Base-by-base conservation (phyloP, 1,284 basidiomycete genomes). In the Coriolopsis trogii region DNA sequence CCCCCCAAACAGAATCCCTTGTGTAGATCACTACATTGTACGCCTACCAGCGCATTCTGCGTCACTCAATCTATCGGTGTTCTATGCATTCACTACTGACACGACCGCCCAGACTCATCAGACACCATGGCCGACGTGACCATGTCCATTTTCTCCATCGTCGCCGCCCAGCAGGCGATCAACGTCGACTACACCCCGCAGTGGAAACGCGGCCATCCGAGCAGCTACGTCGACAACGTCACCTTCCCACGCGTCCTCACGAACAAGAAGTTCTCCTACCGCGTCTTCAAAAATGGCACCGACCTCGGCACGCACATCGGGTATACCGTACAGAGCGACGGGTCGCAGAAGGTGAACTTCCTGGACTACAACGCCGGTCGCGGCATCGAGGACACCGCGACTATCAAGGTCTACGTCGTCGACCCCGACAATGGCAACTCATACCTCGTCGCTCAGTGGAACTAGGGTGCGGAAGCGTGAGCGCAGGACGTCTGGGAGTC, bases 271-370 rank as follows among this genome's bases (percentile, higher is more conserved):
- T 65, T 58, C 45, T 21, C 24, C 2, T 65, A 60, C 51, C 63
- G 63, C 37, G 49, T 65, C 41, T 30, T 56, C 30, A 36, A 28
- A 13, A 41, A 40, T 21, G 51, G 48, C 25, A 41, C 13, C 18
- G 62, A 62, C 41, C 58, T 63, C 23, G 63, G 63, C 25, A 46
- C 58, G 23, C 40, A 39, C 34, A 28, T 38, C 20, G 41, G 38
- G 8, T 52, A 58, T 33, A 20, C 36, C 18, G 39, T 55, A 3
- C 31, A 51, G 34, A 23, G 26, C 23, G 60, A 61, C 42, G 60
- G 62, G 20, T 63, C 62, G 21, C 62, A 62, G 46, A 47, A 21
- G 33, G 44, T 65, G 24, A 61, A 63, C 55, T 56, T 65, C 33
- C 47, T 60, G 28, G 60, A 63, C 31, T 64, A 59, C 42, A 60